Base-by-base conservation (phyloP, 495 filamentous ascomycete species). In the Aspergillus funiculosus region DNA sequence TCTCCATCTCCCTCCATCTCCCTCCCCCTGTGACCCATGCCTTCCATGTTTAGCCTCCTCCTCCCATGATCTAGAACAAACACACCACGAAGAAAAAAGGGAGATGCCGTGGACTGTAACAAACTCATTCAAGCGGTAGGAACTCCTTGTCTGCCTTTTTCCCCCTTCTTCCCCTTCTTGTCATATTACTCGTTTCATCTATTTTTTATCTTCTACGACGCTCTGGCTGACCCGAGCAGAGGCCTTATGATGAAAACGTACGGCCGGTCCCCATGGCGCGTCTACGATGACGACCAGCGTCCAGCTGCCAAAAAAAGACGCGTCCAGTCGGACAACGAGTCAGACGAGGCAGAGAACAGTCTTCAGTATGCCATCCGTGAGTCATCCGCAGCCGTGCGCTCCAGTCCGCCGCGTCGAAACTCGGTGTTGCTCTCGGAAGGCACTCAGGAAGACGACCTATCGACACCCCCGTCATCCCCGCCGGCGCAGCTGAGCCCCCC, bases 51-150 rank as follows among this genome's bases (percentile, higher is more conserved):
- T 39, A 45, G 26, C 51, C 55, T 48, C 56, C 37, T 31, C 39
- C 48, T 49, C 32, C 39, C 37, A 50, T 54, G 46, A 35, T 47
- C 46, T 50, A 34, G 48, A 37, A 36, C 46, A 41, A 20, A 34
- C 46, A 28, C 26, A 5, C 22, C 13, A 9, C 1, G 29, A 32
- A 41, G 26, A 41, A 48, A 55, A 51, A 48, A 61, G 56, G 60
- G 64, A 60, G 54, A 77, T 77, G 74, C 72, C 73, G 63, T 77
- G 71, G 62, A 75, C 72, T 47, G 73, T 77, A 48, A 75, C 74
- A 53, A 77, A 77, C 65, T 77, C 74, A 52, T 77, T 76, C 43
- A 77, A 74, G 62, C 67, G 74, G 74, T 77, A 64, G 15, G 57
- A 26, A 1, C n/a, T 18, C 22, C 11, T 19, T 9, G 21, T 18